Evolutionary conservation across 306 rosid genomes (phyloP).

Genomic region (Begonia fuchsioides): DNA sequence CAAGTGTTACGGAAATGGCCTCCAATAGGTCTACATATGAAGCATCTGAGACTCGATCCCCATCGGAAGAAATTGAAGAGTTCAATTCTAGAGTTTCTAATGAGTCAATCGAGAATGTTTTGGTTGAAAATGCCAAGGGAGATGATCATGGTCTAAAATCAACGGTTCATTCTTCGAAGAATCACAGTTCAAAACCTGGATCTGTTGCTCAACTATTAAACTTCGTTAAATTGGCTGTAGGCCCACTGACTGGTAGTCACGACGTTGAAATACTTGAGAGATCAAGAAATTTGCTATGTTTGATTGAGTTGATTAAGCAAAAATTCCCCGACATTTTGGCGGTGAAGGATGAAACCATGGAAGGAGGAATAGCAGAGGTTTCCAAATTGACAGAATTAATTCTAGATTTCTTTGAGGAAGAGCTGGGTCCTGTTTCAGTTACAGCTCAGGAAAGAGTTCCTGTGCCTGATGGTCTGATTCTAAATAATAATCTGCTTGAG

Average conservation of each 20-base stretch:
- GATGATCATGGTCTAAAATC: conserved; percentile 18
- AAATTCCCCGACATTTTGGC: conserved; percentile 18
- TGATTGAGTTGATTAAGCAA: conserved; percentile 41
- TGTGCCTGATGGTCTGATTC: conserved; percentile 63
- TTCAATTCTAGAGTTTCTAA: conserved; percentile 33
- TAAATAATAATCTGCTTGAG: conserved; percentile 61
- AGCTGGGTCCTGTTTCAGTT: conserved; percentile 66
- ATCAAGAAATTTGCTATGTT: conserved; percentile 44
- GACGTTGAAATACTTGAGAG: conserved; percentile 83
- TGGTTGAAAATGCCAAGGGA: conserved; percentile 18
- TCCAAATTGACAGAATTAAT: conserved; percentile 29
- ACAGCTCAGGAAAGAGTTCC: conserved; percentile 72
- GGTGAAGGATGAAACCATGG: conserved; percentile 20
- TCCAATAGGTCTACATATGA: conserved; percentile 22
- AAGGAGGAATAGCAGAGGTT: conserved; percentile 24
- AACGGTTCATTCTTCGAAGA: conserved; percentile 14
- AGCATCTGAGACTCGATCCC: conserved; percentile 16
- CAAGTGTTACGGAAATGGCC: conserved; percentile 15
- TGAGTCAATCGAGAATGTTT: conserved; percentile 26
- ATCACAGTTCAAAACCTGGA: conserved; percentile 23
- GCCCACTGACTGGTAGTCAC: conserved; percentile 41
- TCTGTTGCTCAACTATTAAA: conserved; percentile 35
- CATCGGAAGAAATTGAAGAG: conserved; percentile 27
- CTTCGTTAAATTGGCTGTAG: conserved; percentile 37
- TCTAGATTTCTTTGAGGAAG: conserved; percentile 37